These are phyloP conservation scores for Polychaeton citri DNA, from an alignment of 2,329 filamentous ascomycete genomes.

Conservation along the genomic window DNA sequence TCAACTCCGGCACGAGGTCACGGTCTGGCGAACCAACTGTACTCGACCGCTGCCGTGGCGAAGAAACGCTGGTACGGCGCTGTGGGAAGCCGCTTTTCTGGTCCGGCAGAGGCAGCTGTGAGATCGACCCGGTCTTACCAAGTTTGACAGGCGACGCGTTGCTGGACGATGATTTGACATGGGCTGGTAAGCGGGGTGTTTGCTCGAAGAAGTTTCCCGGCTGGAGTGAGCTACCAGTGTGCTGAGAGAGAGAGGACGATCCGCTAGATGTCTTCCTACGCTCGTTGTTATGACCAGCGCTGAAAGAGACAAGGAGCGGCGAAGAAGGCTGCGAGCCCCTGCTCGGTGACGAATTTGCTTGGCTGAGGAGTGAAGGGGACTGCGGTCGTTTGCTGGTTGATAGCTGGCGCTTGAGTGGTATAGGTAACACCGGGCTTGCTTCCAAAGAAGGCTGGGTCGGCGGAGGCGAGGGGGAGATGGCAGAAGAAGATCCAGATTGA, in stretches of 20 bases:
- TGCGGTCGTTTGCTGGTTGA: slow-evolving; percentile 79
- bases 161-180: slow-evolving; percentile 37
- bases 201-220: slow-evolving; percentile 57
- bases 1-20: slow-evolving; percentile 57
- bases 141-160: slow-evolving; percentile 42
- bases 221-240: slow-evolving; percentile 56
- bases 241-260: slow-evolving; percentile 70
- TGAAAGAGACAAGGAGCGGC: slow-evolving; percentile 91
- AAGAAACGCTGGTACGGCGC: slow-evolving; percentile 25
- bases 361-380: slow-evolving; percentile 70
- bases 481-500: slow-evolving; percentile 13
- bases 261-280: slow-evolving; percentile 86
- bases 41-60: slow-evolving; percentile 64
- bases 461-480: slow-evolving; percentile 45
- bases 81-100: slow-evolving; percentile 15
- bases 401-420: slow-evolving; percentile 66
- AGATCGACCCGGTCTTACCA: slow-evolving; percentile 30
- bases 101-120: slow-evolving; percentile 37
- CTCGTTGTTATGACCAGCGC: slow-evolving; percentile 68
- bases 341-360: slow-evolving; percentile 75
- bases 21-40: slow-evolving; percentile 92
- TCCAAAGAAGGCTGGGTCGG: slow-evolving; percentile 48
- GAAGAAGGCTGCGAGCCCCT: slow-evolving; percentile 74
- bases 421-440: slow-evolving; percentile 69
- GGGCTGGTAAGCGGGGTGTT: slow-evolving; percentile 45